Conservation (phyloP, 164 flowering plant species). For the Magnolia kwangsiensis region DNA sequence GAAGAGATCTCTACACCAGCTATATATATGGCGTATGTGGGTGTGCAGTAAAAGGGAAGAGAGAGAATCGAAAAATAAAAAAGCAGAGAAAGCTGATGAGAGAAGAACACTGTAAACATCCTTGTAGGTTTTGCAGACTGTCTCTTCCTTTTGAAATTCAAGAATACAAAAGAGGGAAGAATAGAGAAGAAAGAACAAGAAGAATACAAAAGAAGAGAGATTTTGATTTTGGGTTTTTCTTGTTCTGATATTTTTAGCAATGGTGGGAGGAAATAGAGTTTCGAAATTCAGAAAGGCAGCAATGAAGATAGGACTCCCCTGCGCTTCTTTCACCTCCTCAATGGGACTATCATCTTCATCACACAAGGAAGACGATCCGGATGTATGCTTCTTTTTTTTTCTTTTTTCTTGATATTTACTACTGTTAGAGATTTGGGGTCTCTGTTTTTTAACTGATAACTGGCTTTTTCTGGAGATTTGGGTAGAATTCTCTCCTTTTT, state of each 20-base stretch:
- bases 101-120: conserved; percentile 11
- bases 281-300: conserved; percentile 24
- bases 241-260: not conserved
- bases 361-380: conserved; percentile 9
- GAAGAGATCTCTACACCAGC: too few species aligned
- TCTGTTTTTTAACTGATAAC: not conserved
- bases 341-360: not conserved
- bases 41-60: too few species aligned
- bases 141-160: too few species aligned
- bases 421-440: not conserved
- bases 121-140: not conserved
- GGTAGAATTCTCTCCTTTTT: not conserved
- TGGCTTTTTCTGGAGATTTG: not conserved
- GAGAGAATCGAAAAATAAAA: not conserved
- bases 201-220: not conserved
- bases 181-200: not conserved
- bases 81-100: conserved; percentile 8
- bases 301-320: conserved; percentile 24
- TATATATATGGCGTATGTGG: too few species aligned
- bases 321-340: conserved; percentile 18
- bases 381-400: conserved; percentile 10
- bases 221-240: not conserved
- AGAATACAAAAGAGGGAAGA: not conserved
- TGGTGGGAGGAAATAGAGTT: conserved; percentile 14
- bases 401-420: not conserved